Conservation (phyloP, 768 basidiomycete species). For the Mycena rosella region DNA sequence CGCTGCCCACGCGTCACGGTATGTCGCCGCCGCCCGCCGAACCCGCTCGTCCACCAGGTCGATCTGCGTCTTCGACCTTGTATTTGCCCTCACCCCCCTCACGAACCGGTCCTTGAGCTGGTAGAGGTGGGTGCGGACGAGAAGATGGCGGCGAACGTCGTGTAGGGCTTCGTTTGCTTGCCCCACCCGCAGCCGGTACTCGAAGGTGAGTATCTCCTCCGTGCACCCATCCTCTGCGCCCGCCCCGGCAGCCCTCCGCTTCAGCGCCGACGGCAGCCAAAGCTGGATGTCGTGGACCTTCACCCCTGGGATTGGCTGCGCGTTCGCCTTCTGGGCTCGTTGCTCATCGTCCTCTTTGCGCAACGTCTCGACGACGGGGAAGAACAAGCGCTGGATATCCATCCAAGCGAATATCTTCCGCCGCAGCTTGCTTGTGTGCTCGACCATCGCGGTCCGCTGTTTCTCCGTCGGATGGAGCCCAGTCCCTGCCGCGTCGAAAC, state of each 20-base stretch:
- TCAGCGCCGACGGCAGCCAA: slow-evolving; percentile 41
- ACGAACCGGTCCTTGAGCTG: slow-evolving; percentile 40
- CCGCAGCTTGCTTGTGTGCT: slow-evolving; percentile 5
- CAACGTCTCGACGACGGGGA: slow-evolving; percentile 1
- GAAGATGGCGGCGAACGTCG: slow-evolving; percentile 37
- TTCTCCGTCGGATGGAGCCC: no score
- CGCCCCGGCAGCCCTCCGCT: background rate
- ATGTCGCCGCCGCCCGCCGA: slow-evolving; percentile 31
- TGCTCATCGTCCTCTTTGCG: background rate
- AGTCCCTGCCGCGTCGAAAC: background rate
- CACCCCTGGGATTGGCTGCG: background rate
- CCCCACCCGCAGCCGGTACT: slow-evolving; percentile 39
- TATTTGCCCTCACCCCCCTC: slow-evolving; percentile 42
- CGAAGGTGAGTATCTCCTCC: slow-evolving; percentile 24
- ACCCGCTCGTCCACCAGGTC: slow-evolving; percentile 34
- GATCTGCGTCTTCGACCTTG: slow-evolving; percentile 38
- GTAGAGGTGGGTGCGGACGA: slow-evolving; percentile 38
- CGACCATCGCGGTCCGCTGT: no score
- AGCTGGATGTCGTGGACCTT: slow-evolving; percentile 16
- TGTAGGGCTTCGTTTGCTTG: slow-evolving; percentile 41
- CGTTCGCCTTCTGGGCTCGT: background rate
- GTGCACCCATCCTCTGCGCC: background rate
- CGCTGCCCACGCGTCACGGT: slow-evolving; percentile 36
- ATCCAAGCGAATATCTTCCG: slow-evolving; percentile 16
- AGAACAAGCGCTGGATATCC: slow-evolving; percentile 1